Evolutionary conservation across 345 rosid genomes (phyloP).

Genomic region (Excoecaria cochinchinensis): DNA sequence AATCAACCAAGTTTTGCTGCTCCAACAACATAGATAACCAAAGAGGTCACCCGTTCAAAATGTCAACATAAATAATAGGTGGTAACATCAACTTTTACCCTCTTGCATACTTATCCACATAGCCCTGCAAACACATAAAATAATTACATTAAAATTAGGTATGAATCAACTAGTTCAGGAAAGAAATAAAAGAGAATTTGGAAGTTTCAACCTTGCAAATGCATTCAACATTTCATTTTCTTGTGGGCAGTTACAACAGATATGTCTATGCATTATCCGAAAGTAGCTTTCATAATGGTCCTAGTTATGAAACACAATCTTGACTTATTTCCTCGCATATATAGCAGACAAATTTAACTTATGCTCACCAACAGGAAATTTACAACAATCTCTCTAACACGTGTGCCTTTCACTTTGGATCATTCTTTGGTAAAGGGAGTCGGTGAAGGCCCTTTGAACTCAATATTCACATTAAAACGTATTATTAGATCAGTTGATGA

Average conservation of each 20-base stretch:
- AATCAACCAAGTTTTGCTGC: slow-evolving; percentile 8
- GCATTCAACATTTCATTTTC: not conserved
- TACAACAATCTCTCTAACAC: too few species aligned
- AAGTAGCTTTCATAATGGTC: not conserved
- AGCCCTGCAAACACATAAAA: slow-evolving; percentile 52
- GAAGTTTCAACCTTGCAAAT: not conserved
- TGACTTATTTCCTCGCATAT: not conserved
- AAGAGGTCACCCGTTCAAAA: not conserved
- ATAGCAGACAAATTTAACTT: not conserved
- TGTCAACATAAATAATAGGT: slow-evolving; percentile 11
- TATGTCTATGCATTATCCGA: not conserved
- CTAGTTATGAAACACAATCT: not conserved
- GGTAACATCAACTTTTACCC: slow-evolving; percentile 36
- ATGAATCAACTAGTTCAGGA: not conserved
- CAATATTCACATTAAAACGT: not conserved
- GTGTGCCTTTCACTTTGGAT: not conserved
- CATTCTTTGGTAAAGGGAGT: not conserved
- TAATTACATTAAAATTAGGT: not conserved
- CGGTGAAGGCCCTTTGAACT: not conserved
- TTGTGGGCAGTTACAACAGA: not conserved
- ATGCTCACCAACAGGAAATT: not conserved
- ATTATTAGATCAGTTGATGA: not conserved
- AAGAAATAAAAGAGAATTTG: not conserved
- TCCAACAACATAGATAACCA: not conserved
- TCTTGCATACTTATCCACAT: slow-evolving; percentile 77